phyloP scores from a whole-genome alignment of 2,329 filamentous ascomycete genomes.

The Aureobasidium sp. region DNA sequence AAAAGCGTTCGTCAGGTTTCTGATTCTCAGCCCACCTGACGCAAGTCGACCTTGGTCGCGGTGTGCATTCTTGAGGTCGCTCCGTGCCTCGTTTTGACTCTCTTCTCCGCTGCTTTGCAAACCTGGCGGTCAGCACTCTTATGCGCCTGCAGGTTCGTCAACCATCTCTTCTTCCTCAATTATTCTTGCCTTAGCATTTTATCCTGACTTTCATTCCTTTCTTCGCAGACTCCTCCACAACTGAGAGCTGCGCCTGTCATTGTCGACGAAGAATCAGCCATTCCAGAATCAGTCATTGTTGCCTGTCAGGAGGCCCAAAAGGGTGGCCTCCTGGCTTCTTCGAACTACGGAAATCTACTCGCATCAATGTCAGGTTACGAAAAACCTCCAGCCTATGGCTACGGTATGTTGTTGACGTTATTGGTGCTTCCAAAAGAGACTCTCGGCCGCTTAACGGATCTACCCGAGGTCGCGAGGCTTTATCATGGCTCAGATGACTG shows the following conservation, averaged over 20 bases:
- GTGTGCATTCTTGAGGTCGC: slow-evolving; percentile 22
- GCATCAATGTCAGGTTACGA: slow-evolving; percentile 75
- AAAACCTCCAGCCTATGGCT: slow-evolving; percentile 60
- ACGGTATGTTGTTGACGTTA: slow-evolving; percentile 62
- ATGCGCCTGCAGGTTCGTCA: slow-evolving; percentile 28
- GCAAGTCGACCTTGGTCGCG: slow-evolving; percentile 19
- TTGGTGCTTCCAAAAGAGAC: slow-evolving; percentile 6
- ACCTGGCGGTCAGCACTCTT: slow-evolving; percentile 22
- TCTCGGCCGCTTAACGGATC: slow-evolving; percentile 7
- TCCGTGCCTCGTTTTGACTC: slow-evolving; percentile 7
- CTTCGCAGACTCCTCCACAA: slow-evolving; percentile 10
- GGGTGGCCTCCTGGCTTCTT: slow-evolving; percentile 45
- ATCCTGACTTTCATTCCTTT: slow-evolving; percentile 6
- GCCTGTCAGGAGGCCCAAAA: slow-evolving; percentile 30
- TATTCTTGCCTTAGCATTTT: slow-evolving; percentile 12
- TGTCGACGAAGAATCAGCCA: slow-evolving; percentile 28
- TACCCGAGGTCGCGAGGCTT: slow-evolving; percentile 27
- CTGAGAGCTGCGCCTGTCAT: slow-evolving; percentile 18
- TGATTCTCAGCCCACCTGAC: slow-evolving; percentile 12
- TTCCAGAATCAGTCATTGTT: slow-evolving; percentile 23
- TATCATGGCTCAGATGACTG: slow-evolving; percentile 33
- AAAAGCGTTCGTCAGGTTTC: slow-evolving; percentile 15
- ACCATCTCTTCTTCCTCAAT: slow-evolving; percentile 5
- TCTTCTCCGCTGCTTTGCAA: slow-evolving; percentile 18
- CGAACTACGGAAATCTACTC: slow-evolving; percentile 31